Percentiles rank a stretch among this genome's conserved stretches.
phyloP scores from a whole-genome alignment of 768 basidiomycete species.

The Saitozyma podzolica region DNA sequence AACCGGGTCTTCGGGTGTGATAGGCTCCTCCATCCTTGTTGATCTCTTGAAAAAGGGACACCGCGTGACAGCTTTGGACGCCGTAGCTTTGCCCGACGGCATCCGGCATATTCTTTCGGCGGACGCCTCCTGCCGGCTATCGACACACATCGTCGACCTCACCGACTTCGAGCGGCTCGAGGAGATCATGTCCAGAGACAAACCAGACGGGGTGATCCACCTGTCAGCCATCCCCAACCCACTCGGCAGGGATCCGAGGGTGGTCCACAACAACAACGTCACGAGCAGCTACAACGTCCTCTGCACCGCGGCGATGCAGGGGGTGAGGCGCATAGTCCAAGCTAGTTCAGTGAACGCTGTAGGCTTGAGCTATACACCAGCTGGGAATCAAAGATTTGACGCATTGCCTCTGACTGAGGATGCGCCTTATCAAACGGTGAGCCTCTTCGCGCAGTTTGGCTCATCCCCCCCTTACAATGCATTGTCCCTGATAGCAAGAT shows the following conservation, averaged over 20 bases:
- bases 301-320: conserved; percentile 30
- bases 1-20: no score
- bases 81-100: no score
- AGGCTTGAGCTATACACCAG: conserved; percentile 30
- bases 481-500: conserved; percentile 25
- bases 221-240: conserved; percentile 43
- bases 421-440: conserved; percentile 2
- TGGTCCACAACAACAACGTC: conserved; percentile 42
- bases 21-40: no score
- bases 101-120: neutral
- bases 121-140: no score
- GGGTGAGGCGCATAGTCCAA: conserved; percentile 40
- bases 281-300: conserved; percentile 42
- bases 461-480: neutral
- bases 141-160: conserved; percentile 15
- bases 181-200: conserved; percentile 7
- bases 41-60: no score
- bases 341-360: conserved; percentile 45
- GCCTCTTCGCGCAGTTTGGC: no score
- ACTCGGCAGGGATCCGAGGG: conserved; percentile 14
- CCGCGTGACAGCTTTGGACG: no score
- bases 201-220: conserved; percentile 37
- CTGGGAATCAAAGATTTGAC: conserved; percentile 29
- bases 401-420: conserved; percentile 41
- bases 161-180: conserved; percentile 11